Evolutionary conservation across 176 grass and related monocot genomes (phyloP).

Genomic region (Bonia amplexicaulis): DNA sequence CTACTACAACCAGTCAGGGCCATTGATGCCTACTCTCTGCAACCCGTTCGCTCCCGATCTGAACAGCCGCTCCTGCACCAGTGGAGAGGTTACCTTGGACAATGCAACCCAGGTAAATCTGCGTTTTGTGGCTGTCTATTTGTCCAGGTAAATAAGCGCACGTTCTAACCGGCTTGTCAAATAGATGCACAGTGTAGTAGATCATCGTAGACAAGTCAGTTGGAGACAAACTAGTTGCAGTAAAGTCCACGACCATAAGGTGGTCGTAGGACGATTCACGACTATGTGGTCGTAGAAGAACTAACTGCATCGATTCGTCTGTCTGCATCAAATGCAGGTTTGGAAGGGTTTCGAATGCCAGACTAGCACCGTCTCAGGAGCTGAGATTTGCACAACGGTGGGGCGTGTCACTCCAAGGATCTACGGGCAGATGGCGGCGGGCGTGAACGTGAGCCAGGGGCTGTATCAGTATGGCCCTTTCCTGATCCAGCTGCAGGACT

Average conservation of each 20-base stretch:
- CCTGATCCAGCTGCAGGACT: slow-evolving; percentile 72
- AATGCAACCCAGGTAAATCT: slow-evolving; percentile 54
- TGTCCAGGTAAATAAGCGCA: too few species aligned
- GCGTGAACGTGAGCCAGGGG: slow-evolving; percentile 51
- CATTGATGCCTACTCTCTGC: slow-evolving; percentile 71
- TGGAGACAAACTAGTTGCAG: too few species aligned
- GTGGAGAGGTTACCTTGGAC: slow-evolving; percentile 62
- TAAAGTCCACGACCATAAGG: too few species aligned
- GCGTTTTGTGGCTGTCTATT: not conserved
- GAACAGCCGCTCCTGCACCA: slow-evolving; percentile 47
- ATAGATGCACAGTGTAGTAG: too few species aligned
- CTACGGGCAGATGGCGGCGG: slow-evolving; percentile 60
- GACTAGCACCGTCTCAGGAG: slow-evolving; percentile 33
- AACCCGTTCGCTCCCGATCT: slow-evolving; percentile 59
- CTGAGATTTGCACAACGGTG: slow-evolving; percentile 50
- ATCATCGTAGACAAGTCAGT: too few species aligned
- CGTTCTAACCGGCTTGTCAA: too few species aligned
- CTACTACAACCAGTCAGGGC: slow-evolving; percentile 89
- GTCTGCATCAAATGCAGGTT: slow-evolving; percentile 35
- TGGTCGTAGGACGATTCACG: too few species aligned
- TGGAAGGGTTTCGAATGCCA: slow-evolving; percentile 59
- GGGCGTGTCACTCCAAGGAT: slow-evolving; percentile 63
- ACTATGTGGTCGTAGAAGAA: too few species aligned
- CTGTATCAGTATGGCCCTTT: slow-evolving; percentile 79
- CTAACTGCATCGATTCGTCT: not conserved